Evolutionary conservation across 331 rosid species (phyloP), one percentile per base, ranked within the genome.

Genomic region (Quercus phellos): DNA sequence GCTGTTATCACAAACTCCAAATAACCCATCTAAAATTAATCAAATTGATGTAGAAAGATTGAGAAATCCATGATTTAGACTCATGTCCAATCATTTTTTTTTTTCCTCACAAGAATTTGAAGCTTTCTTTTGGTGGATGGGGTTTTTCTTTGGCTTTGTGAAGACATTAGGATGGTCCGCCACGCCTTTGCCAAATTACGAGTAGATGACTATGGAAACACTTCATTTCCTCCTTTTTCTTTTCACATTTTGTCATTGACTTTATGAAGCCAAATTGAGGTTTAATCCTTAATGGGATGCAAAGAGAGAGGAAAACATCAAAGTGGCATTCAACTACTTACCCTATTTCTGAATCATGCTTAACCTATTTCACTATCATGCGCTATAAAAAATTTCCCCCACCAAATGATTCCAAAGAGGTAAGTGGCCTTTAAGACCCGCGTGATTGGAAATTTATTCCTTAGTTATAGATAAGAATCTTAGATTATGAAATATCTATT

Each of bases 31-130:
- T 58, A 61, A 58, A 84, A 82, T 83, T 88, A 77, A 86, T 84
- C 87, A 86, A 60, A 54, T 26, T 84, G 92, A 88, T 80, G 84
- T 82, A 80, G 91, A 90, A 80, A 87, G 89, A 87, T 81, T 29
- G 85, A 21, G 73, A 81, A 73, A 63, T 87, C 80, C 75, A 78
- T 80, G 82, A 88, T 80, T 85, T 87, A 72, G 75, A 71, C 89
- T 82, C 80, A 73, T 78, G 56, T 79, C 78, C 89, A 89, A 90
- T 92, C 85, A 87, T 83, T 80, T 86, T 84, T 74, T 30, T 84
- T 74, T 32, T 64, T 63, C 34, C 67, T 72, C 70, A 55, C 16
- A 32, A 72, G 71, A 46, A 64, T 68, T 81, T 84, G 70, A 74
- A 27, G 75, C 73, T 75, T 14, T 72, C 79, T 85, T 85, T 81